These are phyloP conservation scores for Nigrospora oryzae DNA, from an alignment of 2,329 filamentous ascomycete species.

Conservation along the genomic window DNA sequence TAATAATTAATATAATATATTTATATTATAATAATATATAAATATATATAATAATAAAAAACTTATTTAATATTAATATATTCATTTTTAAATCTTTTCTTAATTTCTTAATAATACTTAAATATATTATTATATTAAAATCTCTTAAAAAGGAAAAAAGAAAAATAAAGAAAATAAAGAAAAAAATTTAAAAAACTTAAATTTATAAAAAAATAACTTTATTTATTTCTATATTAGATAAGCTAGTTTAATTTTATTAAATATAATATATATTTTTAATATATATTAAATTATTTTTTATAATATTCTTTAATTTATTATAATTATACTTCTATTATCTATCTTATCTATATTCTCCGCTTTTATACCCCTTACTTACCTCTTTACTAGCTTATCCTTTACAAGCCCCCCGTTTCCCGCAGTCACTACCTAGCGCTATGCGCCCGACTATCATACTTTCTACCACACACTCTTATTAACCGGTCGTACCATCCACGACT, in stretches of 20 bases:
- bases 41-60: neutral
- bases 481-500: neutral
- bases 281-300: too few relatives aligned
- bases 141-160: too few relatives aligned
- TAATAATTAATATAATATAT: neutral
- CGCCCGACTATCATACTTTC: neutral
- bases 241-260: too few relatives aligned
- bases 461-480: neutral
- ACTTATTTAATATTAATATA: neutral
- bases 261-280: neutral
- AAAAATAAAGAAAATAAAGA: too few relatives aligned
- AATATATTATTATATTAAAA: neutral
- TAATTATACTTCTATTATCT: neutral
- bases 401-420: neutral
- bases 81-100: neutral
- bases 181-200: neutral
- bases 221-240: too few relatives aligned
- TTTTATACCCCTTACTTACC: neutral
- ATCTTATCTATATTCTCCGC: neutral
- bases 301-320: too few relatives aligned
- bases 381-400: neutral
- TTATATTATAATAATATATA: neutral
- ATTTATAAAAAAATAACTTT: too few relatives aligned
- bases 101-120: neutral
- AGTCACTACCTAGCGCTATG: constrained; percentile 4